A percentile compares a stretch with the other conserved stretches of the same genome.
Conservation (phyloP, 169 alveolate genomes). For the Plasmodium vinckei region DNA sequence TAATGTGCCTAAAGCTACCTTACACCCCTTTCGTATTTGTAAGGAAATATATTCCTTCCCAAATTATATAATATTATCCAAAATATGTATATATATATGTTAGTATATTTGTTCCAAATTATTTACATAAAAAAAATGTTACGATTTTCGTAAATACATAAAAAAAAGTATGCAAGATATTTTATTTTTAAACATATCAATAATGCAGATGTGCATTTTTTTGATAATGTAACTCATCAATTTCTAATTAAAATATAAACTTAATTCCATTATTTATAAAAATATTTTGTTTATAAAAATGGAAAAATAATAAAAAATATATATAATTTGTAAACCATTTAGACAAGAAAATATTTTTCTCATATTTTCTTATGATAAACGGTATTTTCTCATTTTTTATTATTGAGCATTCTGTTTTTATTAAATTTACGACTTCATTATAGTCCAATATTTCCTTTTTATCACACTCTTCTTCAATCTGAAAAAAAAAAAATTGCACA, state of each 20-base stretch:
- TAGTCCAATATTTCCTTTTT: slow-evolving; percentile 53
- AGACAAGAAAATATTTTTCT: slow-evolving; percentile 60
- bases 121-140: no score
- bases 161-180: no score
- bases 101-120: no score
- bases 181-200: no score
- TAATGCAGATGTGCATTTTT: no score
- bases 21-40: no score
- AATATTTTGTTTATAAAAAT: slow-evolving; percentile 54
- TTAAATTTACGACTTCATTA: slow-evolving; percentile 55
- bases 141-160: no score
- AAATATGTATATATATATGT: no score
- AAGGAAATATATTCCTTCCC: no score
- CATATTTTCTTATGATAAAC: slow-evolving; percentile 66
- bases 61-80: no score
- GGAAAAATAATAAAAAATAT: slow-evolving; percentile 55
- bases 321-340: slow-evolving; percentile 64
- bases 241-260: slow-evolving; percentile 35
- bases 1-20: no score
- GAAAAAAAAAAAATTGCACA: slow-evolving; percentile 2
- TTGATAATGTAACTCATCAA: background rate
- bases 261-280: slow-evolving; percentile 60
- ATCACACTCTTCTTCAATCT: slow-evolving; percentile 72
- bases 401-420: slow-evolving; percentile 34
- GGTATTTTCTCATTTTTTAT: slow-evolving; percentile 66